A percentile compares a stretch with the other conserved stretches of the same genome.
phyloP scores from a whole-genome alignment of 495 filamentous ascomycete species.

The Ramalina intermedia region DNA sequence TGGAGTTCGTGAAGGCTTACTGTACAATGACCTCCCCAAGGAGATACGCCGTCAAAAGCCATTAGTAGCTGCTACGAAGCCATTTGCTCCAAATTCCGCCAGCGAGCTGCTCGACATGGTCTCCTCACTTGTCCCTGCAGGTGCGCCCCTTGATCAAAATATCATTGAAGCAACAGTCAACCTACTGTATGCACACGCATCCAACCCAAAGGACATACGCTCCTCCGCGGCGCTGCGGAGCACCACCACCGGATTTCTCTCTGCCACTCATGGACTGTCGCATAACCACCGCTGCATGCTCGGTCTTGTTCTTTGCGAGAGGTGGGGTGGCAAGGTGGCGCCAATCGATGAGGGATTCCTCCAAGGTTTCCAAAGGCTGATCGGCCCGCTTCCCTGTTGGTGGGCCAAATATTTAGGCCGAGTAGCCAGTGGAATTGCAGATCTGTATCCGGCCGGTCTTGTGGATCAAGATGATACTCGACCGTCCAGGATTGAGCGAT shows the following conservation, averaged over 20 bases:
- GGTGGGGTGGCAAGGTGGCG: slow-evolving; percentile 57
- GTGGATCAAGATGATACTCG: slow-evolving; percentile 17
- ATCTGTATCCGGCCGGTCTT: slow-evolving; percentile 39
- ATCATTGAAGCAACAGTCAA: slow-evolving; percentile 22
- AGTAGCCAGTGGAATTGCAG: slow-evolving; percentile 29
- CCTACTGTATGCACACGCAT: slow-evolving; percentile 35
- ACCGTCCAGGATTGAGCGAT: slow-evolving; percentile 8
- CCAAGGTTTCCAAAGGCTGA: slow-evolving; percentile 29
- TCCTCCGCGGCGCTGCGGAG: slow-evolving; percentile 57
- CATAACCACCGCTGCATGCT: slow-evolving; percentile 59
- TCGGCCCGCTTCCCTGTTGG: slow-evolving; percentile 35
- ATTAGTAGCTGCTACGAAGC: slow-evolving; percentile 41
- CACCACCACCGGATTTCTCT: slow-evolving; percentile 53
- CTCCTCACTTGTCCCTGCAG: slow-evolving; percentile 26
- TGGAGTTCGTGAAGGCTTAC: slow-evolving; percentile 70
- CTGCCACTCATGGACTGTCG: slow-evolving; percentile 52
- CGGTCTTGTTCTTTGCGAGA: slow-evolving; percentile 56
- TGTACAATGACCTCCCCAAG: slow-evolving; percentile 51
- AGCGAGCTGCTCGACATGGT: slow-evolving; percentile 28
- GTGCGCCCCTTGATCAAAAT: slow-evolving; percentile 17
- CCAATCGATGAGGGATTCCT: slow-evolving; percentile 35
- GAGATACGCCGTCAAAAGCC: slow-evolving; percentile 49
- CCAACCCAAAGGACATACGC: slow-evolving; percentile 34
- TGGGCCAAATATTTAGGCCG: slow-evolving; percentile 50
- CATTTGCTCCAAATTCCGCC: slow-evolving; percentile 31